Conservation (phyloP, 2,329 filamentous ascomycete genomes). For the Lachnellula arida region DNA sequence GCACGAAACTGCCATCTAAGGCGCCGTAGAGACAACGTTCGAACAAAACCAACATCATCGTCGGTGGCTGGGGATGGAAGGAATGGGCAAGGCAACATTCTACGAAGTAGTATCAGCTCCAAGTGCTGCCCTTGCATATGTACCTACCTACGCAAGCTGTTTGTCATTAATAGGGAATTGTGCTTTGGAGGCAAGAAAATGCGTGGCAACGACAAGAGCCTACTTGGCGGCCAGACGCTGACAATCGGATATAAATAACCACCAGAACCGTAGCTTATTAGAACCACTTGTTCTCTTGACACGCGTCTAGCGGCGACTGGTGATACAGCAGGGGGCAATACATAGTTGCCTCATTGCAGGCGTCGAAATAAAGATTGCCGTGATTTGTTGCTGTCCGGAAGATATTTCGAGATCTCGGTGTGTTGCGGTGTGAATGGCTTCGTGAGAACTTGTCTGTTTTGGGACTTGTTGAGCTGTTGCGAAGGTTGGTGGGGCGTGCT, state of each 20-base stretch:
- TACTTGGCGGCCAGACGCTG: conserved; percentile 18
- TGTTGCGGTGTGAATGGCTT: conserved; percentile 3
- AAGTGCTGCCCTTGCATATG: conserved; percentile 14
- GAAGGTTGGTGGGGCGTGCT: background rate
- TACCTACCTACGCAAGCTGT: conserved; percentile 14
- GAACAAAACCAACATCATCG: conserved; percentile 5
- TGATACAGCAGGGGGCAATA: background rate
- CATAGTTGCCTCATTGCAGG: conserved; percentile 17
- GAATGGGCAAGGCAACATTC: background rate
- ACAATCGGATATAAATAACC: conserved; percentile 3
- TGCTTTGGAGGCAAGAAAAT: background rate
- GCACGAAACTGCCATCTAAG: conserved; percentile 9
- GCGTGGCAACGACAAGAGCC: conserved; percentile 5
- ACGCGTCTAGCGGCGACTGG: conserved; percentile 17
- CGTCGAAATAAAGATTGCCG: conserved; percentile 8
- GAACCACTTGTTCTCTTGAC: conserved; percentile 7
- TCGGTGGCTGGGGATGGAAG: conserved; percentile 10
- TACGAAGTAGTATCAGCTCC: background rate
- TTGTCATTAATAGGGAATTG: background rate
- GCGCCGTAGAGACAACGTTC: conserved; percentile 16
- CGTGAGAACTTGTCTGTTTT: conserved; percentile 3
- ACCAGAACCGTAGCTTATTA: background rate
- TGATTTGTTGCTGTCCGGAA: background rate
- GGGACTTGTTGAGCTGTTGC: background rate
- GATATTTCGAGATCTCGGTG: conserved; percentile 3